Base-by-base conservation (phyloP, 2,329 filamentous ascomycete genomes). In the Macroventuria anomochaeta region DNA sequence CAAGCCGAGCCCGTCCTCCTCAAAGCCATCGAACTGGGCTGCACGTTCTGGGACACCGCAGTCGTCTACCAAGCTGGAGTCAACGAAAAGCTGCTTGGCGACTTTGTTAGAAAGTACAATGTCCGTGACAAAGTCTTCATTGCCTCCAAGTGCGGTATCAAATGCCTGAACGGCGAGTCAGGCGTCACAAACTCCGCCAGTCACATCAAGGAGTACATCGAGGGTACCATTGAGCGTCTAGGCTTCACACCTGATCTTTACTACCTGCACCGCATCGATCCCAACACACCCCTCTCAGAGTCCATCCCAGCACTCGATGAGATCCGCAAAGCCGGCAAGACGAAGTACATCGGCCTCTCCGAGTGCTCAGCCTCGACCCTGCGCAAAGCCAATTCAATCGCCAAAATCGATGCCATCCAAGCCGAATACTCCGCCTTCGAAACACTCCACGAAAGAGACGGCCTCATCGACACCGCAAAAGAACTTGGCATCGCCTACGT, bases 1-100 rank as follows among this genome's bases (percentile, higher is more conserved):
- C 78, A 83, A 29, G 72, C 78, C 11, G 80, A 84, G 53, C 79
- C 79, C 0, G 75, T 84, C 52, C 75, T 76, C 7, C 67, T 84
- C 2, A 77, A 75, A 21, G 77, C 77, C 3, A 80, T 80, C 70
- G 78, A 80, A 31, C 60, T 79, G 1, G 83, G 83, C 39, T 77
- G 78, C 46, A 76, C 76, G 10, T 79, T 80, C 64, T 85, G 82
- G 81, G 83, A 85, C 57, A 68, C 73, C n/a, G 65, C 21, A 63
- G 67, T 64, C 12, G 58, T 33, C 29, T 57, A 32, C 61, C 57
- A 63, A 65, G 49, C 63, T 55, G 13, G 63, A n/a, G 57, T 66
- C 32, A 69, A 65, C 49, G 67, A 70, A 40, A 67, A 70, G 34
- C 57, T 70, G 13, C 56, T 70, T 0, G 67, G 66, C 12, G 61